Evolutionary conservation across 1,284 basidiomycete species (phyloP), one percentile per base, ranked within the genome.

Genomic region (Singerocomus inundabilis): DNA sequence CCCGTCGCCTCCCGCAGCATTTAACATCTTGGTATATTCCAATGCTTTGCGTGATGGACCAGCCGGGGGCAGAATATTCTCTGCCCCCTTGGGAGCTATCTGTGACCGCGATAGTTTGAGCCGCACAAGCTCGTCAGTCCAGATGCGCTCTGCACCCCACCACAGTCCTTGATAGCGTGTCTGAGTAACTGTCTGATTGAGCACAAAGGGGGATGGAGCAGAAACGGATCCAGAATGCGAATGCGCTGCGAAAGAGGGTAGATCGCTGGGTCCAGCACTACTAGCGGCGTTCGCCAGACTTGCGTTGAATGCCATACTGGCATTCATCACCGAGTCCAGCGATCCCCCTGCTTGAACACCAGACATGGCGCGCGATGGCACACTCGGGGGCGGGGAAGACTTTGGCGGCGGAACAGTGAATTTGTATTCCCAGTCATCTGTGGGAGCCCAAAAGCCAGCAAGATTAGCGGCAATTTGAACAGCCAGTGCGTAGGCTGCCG

Each of bases 141-240:
- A 94, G 48, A 94, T 86, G n/a, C 89, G 79, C 64, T 94, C 92
- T 1, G 85, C 80, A 9, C 91, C 92, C 84, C 87, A 90, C 89
- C 89, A 94, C 12, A 93, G 62, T 1, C 91, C 91, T 65, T 93
- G 88, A 65, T 80, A 89, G 33, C 81, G 75, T 32, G 68, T 75
- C 58, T 85, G 82, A 0, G 66, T 70, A 25, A 76, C 59, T 4
- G 59, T 69, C 47, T 71, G 68, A 6, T 58, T 55, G 26, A 65
- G 58, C 42, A 63, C 53, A 26, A 64, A 53, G n/a, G 60, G 63
- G 6, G 51, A 38, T 16, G 55, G 53, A 44, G 53, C 51, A 2
- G 55, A 53, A 37, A 52, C 35, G 15, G 54, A 44, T 31, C 34
- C 30, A 15, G 52, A 21, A 4, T 46, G 51, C 4, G 46, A 15